These are phyloP conservation scores for Fusarium dlaminii DNA, from an alignment of 2,329 filamentous ascomycete genomes.

Conservation along the genomic window DNA sequence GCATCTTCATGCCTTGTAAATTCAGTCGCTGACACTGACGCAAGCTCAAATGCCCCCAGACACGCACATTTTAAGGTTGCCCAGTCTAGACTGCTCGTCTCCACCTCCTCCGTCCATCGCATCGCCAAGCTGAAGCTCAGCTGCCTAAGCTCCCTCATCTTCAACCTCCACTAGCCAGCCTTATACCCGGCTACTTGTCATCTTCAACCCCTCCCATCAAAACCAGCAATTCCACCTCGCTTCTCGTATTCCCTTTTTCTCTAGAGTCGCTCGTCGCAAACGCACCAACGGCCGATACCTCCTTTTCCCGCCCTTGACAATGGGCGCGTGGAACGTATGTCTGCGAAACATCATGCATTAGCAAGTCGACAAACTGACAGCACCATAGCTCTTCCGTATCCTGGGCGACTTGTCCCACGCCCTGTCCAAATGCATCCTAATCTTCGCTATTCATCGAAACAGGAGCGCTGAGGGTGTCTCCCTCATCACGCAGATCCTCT, in stretches of 20 bases:
- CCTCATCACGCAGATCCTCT: slow-evolving; percentile 89
- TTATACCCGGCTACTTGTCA: slow-evolving; percentile 24
- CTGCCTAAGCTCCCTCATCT: slow-evolving; percentile 18
- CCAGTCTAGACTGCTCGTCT: background rate
- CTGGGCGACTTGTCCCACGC: slow-evolving; percentile 86
- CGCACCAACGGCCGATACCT: slow-evolving; percentile 24
- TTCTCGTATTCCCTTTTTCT: background rate
- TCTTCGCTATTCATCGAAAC: slow-evolving; percentile 90
- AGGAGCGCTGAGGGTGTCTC: slow-evolving; percentile 90
- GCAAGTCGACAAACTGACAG: slow-evolving; percentile 6
- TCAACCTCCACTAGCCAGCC: background rate
- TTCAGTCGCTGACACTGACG: slow-evolving; percentile 34
- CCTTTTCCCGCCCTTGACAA: slow-evolving; percentile 41
- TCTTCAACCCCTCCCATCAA: slow-evolving; percentile 5
- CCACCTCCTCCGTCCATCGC: slow-evolving; percentile 34
- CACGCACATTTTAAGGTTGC: slow-evolving; percentile 5
- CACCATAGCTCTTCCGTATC: slow-evolving; percentile 73
- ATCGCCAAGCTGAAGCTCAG: slow-evolving; percentile 29
- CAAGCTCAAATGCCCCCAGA: slow-evolving; percentile 35
- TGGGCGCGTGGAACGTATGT: slow-evolving; percentile 55
- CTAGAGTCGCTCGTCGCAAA: background rate
- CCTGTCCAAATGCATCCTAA: slow-evolving; percentile 87
- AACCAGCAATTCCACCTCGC: background rate
- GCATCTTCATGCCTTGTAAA: background rate
- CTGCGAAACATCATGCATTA: background rate